Conservation (phyloP, 2,329 filamentous ascomycete species). For the Arthrobotrys iridis region DNA sequence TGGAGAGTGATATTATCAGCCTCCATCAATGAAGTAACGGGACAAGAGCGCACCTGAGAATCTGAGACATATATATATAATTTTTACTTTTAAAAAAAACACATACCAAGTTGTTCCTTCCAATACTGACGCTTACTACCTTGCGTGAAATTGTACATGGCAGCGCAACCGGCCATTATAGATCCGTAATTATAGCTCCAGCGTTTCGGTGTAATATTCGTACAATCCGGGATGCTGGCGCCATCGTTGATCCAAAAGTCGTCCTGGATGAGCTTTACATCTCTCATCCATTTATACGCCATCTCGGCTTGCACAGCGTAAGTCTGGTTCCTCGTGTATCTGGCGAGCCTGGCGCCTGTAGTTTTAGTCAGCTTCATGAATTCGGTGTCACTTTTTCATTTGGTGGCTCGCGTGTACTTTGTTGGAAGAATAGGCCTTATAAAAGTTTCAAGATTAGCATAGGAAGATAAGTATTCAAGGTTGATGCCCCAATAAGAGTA, state of each 20-base stretch:
- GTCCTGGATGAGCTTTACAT: slow-evolving; percentile 69
- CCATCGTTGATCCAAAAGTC: slow-evolving; percentile 74
- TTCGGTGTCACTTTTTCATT: not conserved
- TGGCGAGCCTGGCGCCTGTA: slow-evolving; percentile 59
- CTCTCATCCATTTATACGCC: slow-evolving; percentile 71
- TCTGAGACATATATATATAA: too few species aligned
- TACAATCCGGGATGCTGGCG: slow-evolving; percentile 68
- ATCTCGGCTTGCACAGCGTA: slow-evolving; percentile 72
- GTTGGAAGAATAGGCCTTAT: slow-evolving; percentile 55
- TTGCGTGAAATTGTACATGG: slow-evolving; percentile 71
- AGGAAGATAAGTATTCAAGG: too few species aligned
- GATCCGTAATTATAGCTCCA: slow-evolving; percentile 75
- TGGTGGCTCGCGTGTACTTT: not conserved
- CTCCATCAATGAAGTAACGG: too few species aligned
- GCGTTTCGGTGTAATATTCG: slow-evolving; percentile 70
- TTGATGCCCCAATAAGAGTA: not conserved
- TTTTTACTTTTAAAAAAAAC: too few species aligned
- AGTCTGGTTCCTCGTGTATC: slow-evolving; percentile 69
- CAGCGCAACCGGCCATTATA: slow-evolving; percentile 71
- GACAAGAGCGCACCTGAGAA: too few species aligned
- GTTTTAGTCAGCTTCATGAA: not conserved
- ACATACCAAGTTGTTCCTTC: slow-evolving; percentile 20
- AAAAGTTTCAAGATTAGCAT: slow-evolving; percentile 59
- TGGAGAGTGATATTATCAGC: slow-evolving; percentile 43
- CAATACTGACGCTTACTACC: slow-evolving; percentile 36